Conservation (phyloP, 768 basidiomycete species). For the Vararia minispora region DNA sequence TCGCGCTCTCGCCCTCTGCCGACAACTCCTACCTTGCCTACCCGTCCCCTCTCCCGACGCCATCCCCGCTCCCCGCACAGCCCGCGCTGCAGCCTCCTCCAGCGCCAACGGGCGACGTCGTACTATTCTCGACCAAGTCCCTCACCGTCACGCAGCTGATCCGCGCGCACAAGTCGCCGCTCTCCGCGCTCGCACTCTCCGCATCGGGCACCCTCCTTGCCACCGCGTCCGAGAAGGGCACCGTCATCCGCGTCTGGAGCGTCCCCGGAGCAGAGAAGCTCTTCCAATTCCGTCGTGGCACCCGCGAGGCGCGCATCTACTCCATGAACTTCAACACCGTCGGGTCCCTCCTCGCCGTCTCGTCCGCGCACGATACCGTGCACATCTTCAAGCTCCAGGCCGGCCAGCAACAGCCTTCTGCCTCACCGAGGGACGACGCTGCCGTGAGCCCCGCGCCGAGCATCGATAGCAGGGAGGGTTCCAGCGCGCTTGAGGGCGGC, state of each 20-base stretch:
- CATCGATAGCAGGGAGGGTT: slow-evolving; percentile 50
- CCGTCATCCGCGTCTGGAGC: slow-evolving; percentile 91
- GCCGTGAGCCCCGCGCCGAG: slow-evolving; percentile 55
- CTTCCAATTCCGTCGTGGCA: slow-evolving; percentile 91
- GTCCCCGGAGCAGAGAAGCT: slow-evolving; percentile 87
- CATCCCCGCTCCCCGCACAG: slow-evolving; percentile 40
- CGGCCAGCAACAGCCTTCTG: slow-evolving; percentile 21
- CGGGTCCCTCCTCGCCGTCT: slow-evolving; percentile 77
- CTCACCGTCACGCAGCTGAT: slow-evolving; percentile 92
- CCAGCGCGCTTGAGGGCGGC: slow-evolving; percentile 57
- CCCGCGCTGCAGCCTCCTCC: slow-evolving; percentile 19
- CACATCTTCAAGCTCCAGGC: slow-evolving; percentile 85
- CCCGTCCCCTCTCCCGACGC: slow-evolving; percentile 86
- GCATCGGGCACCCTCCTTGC: slow-evolving; percentile 82
- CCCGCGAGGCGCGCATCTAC: slow-evolving; percentile 76
- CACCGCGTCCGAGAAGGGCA: slow-evolving; percentile 90
- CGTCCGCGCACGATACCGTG: slow-evolving; percentile 88
- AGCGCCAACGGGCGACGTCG: slow-evolving; percentile 69
- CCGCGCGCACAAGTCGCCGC: slow-evolving; percentile 91
- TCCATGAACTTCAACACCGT: slow-evolving; percentile 80
- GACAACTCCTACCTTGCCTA: slow-evolving; percentile 94
- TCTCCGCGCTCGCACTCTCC: slow-evolving; percentile 82
- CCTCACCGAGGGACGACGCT: slow-evolving; percentile 18
- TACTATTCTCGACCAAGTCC: slow-evolving; percentile 88
- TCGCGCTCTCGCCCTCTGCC: slow-evolving; percentile 87